Percentiles rank a stretch among this genome's conserved stretches.
phyloP scores from a whole-genome alignment of 345 rosid genomes.

The Firmiana major region DNA sequence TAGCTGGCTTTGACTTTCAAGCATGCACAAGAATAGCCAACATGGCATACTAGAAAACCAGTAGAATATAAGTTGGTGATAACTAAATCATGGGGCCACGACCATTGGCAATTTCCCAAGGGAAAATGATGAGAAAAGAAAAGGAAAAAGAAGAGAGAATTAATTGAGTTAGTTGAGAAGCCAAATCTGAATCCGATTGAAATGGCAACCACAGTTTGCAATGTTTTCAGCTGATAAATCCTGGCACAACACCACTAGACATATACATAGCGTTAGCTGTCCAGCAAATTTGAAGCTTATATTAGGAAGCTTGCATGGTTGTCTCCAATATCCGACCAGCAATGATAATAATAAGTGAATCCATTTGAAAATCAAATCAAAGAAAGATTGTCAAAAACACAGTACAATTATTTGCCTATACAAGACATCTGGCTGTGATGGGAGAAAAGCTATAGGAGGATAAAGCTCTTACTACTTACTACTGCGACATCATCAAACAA shows the following conservation, averaged over 20 bases:
- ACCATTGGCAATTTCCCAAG: background rate
- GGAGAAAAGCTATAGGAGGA: background rate
- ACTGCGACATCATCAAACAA: background rate
- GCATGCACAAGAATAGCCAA: background rate
- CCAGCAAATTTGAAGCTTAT: background rate
- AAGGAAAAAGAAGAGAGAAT: background rate
- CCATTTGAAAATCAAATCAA: background rate
- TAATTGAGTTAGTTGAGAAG: background rate
- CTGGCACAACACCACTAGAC: background rate
- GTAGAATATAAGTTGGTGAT: conserved; percentile 1
- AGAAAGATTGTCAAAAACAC: background rate
- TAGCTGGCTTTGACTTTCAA: background rate
- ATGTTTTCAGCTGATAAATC: background rate
- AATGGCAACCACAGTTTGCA: background rate
- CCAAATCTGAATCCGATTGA: background rate
- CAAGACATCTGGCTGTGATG: background rate
- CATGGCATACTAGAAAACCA: background rate
- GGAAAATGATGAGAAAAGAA: background rate
- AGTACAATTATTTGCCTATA: background rate
- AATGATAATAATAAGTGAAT: background rate
- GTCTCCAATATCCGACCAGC: background rate
- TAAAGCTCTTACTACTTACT: background rate
- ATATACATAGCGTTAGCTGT: background rate
- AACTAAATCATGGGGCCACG: background rate
- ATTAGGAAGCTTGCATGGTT: background rate